Evolutionary conservation across 140 eudicot genomes (phyloP).

Genomic region (Erigeron philadelphicus): DNA sequence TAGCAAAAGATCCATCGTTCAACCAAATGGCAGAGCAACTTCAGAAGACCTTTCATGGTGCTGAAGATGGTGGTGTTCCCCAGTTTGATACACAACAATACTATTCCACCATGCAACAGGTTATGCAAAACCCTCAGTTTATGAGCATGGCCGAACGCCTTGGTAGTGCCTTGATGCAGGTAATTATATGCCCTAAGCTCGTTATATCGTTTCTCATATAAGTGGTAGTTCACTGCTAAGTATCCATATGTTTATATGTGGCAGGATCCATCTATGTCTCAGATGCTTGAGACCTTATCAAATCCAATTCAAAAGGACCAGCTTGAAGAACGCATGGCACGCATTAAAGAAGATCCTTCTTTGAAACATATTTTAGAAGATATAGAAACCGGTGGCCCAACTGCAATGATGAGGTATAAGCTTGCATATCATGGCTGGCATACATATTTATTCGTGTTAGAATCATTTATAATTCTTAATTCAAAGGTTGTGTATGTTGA

Average conservation of each 20-base stretch:
- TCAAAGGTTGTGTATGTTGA: neutral
- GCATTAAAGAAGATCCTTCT: constrained; percentile 81
- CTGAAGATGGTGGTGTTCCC: constrained; percentile 49
- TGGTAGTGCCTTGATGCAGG: constrained; percentile 89
- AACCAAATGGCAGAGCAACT: constrained; percentile 93
- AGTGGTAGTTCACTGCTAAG: neutral
- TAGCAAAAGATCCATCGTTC: constrained; percentile 90
- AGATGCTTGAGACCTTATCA: constrained; percentile 73
- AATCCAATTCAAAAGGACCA: constrained; percentile 72
- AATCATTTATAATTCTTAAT: neutral
- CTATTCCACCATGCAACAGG: constrained; percentile 87
- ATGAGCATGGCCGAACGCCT: constrained; percentile 94
- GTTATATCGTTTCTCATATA: neutral
- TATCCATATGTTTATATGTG: constrained; percentile 6
- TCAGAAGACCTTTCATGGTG: constrained; percentile 76
- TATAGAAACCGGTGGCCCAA: constrained; percentile 87
- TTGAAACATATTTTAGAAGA: constrained; percentile 86
- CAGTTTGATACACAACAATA: constrained; percentile 78
- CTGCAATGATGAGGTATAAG: constrained; percentile 93
- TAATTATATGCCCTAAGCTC: constrained; percentile 21
- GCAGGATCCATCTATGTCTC: constrained; percentile 84
- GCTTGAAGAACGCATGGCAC: constrained; percentile 86
- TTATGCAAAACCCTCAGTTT: constrained; percentile 94
- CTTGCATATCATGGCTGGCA: constrained; percentile 1
- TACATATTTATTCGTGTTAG: constrained; percentile 8